A percentile compares a stretch with the other conserved stretches of the same genome.
Evolutionary conservation across 805 yeast species (phyloP).

Genomic region (Wickerhamomyces mucosus): DNA sequence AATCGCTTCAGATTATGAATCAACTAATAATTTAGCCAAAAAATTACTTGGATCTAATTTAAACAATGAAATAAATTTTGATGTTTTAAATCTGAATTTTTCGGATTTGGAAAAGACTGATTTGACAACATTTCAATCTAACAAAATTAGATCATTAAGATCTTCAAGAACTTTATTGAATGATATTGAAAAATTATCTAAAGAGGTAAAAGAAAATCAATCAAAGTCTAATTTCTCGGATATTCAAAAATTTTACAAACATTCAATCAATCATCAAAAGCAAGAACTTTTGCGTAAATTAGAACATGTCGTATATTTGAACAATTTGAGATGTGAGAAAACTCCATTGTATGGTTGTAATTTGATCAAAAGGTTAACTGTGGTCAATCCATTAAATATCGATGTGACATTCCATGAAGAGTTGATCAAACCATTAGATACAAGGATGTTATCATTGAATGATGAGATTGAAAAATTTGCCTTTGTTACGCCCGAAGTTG

Average conservation of each 20-base stretch:
- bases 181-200: constrained; percentile 34
- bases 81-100: constrained; percentile 53
- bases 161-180: constrained; percentile 36
- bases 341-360: constrained; percentile 64
- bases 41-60: constrained; percentile 22
- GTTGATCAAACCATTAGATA: constrained; percentile 31
- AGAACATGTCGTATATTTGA: constrained; percentile 51
- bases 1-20: constrained; percentile 40
- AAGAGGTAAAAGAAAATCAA: constrained; percentile 20
- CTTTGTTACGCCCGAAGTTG: constrained; percentile 82
- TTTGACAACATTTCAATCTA: constrained; percentile 36
- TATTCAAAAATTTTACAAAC: constrained; percentile 51
- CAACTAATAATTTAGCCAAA: constrained; percentile 31
- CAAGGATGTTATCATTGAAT: constrained; percentile 30
- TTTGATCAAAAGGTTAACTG: constrained; percentile 32
- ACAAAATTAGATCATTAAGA: constrained; percentile 33
- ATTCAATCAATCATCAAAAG: constrained; percentile 42
- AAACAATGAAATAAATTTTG: constrained; percentile 32
- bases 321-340: constrained; percentile 53
- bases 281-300: constrained; percentile 41
- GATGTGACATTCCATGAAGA: constrained; percentile 16
- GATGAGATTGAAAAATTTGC: constrained; percentile 65
- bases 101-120: constrained; percentile 29
- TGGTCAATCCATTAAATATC: constrained; percentile 22
- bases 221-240: constrained; percentile 23